Percentiles rank a stretch among this genome's conserved stretches.
These are phyloP conservation scores for Candida fluviatilis DNA, from an alignment of 805 yeast genomes.

Conservation along the genomic window DNA sequence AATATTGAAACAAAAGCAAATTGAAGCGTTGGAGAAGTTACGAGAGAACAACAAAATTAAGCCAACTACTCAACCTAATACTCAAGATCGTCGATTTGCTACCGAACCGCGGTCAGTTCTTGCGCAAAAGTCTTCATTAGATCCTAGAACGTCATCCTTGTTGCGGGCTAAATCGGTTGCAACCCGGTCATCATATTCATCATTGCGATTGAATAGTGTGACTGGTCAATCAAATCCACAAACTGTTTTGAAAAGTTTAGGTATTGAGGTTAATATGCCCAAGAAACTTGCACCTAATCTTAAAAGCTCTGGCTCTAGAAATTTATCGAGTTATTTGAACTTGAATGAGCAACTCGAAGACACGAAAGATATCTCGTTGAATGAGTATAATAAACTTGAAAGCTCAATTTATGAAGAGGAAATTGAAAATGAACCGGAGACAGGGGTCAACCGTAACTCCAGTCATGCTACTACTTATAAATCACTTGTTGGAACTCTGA, in stretches of 20 bases:
- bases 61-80: not conserved
- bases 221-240: not conserved
- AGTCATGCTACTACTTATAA: slow-evolving; percentile 11
- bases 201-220: slow-evolving; percentile 10
- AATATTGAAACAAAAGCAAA: slow-evolving; percentile 24
- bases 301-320: slow-evolving; percentile 37
- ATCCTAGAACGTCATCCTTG: slow-evolving; percentile 32
- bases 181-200: slow-evolving; percentile 20
- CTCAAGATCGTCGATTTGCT: slow-evolving; percentile 16
- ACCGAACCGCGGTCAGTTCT: slow-evolving; percentile 19
- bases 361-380: slow-evolving; percentile 5
- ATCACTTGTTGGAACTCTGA: slow-evolving; percentile 20
- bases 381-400: slow-evolving; percentile 5
- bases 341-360: slow-evolving; percentile 5
- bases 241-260: slow-evolving; percentile 33
- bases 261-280: slow-evolving; percentile 23
- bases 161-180: slow-evolving; percentile 36
- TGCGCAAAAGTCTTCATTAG: slow-evolving; percentile 23
- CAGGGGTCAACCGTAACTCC: slow-evolving; percentile 4
- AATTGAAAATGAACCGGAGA: slow-evolving; percentile 2
- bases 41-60: slow-evolving; percentile 8
- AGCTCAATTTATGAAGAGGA: slow-evolving; percentile 4
- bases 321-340: slow-evolving; percentile 19
- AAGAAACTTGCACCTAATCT: slow-evolving; percentile 15
- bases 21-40: slow-evolving; percentile 23